A percentile compares a stretch with the other conserved stretches of the same genome.
These are phyloP conservation scores for Trichoderma reesei DNA, from an alignment of 495 filamentous ascomycete species.

Conservation along the genomic window DNA sequence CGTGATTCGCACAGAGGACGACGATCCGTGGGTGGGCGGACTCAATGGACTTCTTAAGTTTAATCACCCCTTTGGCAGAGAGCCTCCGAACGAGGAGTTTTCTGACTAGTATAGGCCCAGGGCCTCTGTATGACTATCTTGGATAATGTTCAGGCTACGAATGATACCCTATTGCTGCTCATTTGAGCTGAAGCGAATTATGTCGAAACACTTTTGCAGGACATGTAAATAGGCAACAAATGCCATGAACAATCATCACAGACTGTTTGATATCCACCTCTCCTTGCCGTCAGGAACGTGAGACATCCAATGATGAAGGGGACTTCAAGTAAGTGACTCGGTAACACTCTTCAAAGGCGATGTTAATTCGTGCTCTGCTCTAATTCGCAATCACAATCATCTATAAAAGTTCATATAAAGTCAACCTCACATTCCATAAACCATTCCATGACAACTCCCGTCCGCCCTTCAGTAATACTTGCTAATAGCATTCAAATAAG, in stretches of 20 bases:
- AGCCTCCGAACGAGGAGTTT: not conserved
- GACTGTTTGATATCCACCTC: too few species aligned
- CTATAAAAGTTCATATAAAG: too few species aligned
- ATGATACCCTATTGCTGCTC: not conserved
- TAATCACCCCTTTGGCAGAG: conserved; percentile 81
- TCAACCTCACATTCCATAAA: not conserved
- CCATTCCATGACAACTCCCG: not conserved
- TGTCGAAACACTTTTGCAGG: too few species aligned
- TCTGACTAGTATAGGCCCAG: conserved; percentile 2
- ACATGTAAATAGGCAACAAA: not conserved
- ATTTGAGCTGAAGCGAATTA: too few species aligned
- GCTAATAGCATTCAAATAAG: conserved; percentile 4
- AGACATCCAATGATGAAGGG: too few species aligned
- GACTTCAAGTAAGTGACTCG: too few species aligned
- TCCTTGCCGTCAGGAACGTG: too few species aligned
- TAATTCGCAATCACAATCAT: too few species aligned
- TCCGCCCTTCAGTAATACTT: not conserved
- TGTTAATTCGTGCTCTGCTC: not conserved
- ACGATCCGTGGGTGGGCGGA: conserved; percentile 94
- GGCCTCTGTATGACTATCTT: not conserved
- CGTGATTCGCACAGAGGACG: conserved; percentile 57
- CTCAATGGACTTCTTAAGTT: conserved; percentile 93
- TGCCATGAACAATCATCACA: too few species aligned
- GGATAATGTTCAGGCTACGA: not conserved
- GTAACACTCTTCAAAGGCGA: not conserved